phyloP scores from a whole-genome alignment of 306 rosid species.

The Trichosanthes cucumerina region DNA sequence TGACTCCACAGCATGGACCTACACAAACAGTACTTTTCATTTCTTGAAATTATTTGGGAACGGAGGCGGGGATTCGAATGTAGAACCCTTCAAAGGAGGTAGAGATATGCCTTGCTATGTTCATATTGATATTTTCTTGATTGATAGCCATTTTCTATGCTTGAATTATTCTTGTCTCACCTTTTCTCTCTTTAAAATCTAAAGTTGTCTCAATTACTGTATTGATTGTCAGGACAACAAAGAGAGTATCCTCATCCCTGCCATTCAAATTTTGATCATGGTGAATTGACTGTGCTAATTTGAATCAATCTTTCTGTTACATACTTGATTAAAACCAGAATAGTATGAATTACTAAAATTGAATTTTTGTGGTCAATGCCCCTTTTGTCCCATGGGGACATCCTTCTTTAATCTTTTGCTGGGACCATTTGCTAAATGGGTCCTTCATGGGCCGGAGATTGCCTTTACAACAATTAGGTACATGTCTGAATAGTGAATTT shows the following conservation, averaged over 20 bases:
- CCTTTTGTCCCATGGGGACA: neutral
- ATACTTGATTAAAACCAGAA: neutral
- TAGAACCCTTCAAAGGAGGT: neutral
- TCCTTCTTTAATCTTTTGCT: neutral
- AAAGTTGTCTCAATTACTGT: neutral
- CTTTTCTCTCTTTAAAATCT: neutral
- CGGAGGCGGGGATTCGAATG: neutral
- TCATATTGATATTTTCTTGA: slow-evolving; percentile 1
- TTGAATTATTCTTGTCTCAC: neutral
- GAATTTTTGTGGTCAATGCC: neutral
- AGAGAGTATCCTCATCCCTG: neutral
- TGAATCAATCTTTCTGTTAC: neutral
- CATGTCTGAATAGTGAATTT: neutral
- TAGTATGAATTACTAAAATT: neutral
- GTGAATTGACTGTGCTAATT: slow-evolving; percentile 4
- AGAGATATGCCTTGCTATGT: neutral
- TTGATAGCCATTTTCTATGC: neutral
- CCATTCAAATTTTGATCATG: neutral
- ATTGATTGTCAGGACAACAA: neutral
- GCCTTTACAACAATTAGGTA: slow-evolving; percentile 4
- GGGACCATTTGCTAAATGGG: slow-evolving; percentile 8
- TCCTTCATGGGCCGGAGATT: slow-evolving; percentile 7
- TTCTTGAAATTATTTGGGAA: neutral
- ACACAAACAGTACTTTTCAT: neutral
- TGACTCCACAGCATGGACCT: neutral